Base-by-base conservation (phyloP, 1,139 yeast species). In the Zygoascus sp. region DNA sequence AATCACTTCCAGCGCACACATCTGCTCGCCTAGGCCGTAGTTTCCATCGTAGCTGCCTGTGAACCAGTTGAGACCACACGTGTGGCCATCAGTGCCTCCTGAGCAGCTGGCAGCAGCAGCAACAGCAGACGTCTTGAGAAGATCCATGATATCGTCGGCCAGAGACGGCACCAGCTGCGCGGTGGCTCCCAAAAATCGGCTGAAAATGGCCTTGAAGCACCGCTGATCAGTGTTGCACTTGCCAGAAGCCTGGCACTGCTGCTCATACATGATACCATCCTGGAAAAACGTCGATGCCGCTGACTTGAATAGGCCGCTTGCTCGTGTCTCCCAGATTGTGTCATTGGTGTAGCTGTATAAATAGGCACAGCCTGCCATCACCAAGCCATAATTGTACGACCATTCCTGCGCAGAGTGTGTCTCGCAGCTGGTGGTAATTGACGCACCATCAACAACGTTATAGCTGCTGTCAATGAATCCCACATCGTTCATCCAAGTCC, bases 11-110 rank as follows among this genome's bases (percentile, higher is more conserved):
- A 89, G 70, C 0, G 97, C 95, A 42, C 80, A 67, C 85, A 90
- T 86, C 65, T 90, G 96, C 66, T 90, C 97, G 53, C 97, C 97
- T 35, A 90, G 74, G n/a, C 97, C 97, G 58, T 77, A 89, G 43
- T 58, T 63, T 2, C 81, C 83, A 65, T 90, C 97, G 84, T 89
- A 90, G n/a, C 77, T 77, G 41, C 67, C 71, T 25, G 67, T 61
- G 38, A 77, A 69, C 97, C 97, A 90, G 61, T 83, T 76, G 50
- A 79, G 64, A 36, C 97, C 97, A 71, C 97, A 90, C 0, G 97
- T 89, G 60, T 84, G 87, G 11, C 89, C 88, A 69, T 89, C 96
- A 2, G 67, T 53, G 63, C 97, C 97, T 58, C 97, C 97, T 2
- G 80, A 69, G 67, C 97, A 90, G 0, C 94, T 77, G 40, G 70